Percentiles rank a stretch among this genome's conserved stretches.
Conservation (phyloP, 768 basidiomycete genomes). For the Trametes maxima region DNA sequence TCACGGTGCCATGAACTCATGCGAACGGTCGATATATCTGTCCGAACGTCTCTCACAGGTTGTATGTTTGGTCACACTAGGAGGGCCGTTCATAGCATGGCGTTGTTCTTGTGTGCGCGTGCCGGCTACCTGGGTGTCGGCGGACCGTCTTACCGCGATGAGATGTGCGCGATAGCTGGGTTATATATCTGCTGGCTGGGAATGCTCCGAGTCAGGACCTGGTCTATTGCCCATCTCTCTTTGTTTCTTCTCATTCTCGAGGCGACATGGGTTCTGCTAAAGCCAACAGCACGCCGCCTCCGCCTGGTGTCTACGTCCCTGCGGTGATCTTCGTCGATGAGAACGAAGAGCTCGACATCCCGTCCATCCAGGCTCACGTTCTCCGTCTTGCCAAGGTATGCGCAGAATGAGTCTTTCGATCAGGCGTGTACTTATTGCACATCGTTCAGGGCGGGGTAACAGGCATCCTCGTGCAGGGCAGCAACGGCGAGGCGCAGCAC, state of each 20-base stretch:
- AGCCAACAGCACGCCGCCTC: constrained; percentile 45
- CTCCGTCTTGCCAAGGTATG: constrained; percentile 70
- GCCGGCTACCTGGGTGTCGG: not conserved
- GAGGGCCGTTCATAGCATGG: not conserved
- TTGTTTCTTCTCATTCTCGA: not conserved
- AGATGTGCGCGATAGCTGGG: constrained; percentile 6
- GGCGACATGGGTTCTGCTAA: not conserved
- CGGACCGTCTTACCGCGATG: constrained; percentile 6
- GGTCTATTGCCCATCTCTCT: not conserved
- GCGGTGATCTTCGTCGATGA: constrained; percentile 74
- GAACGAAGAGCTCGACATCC: constrained; percentile 70
- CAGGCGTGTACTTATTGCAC: too few relatives aligned
- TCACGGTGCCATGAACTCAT: not conserved
- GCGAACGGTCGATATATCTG: not conserved
- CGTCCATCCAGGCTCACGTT: constrained; percentile 67
- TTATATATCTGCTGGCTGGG: not conserved
- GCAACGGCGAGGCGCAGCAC: constrained; percentile 78
- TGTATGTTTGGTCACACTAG: not conserved
- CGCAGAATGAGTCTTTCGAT: not conserved
- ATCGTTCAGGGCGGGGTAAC: constrained; percentile 63
- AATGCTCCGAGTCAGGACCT: not conserved
- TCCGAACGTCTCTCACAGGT: not conserved
- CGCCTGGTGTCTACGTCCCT: constrained; percentile 75
- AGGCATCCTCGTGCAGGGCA: constrained; percentile 73
- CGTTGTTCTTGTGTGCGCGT: constrained; percentile 2